These are phyloP conservation scores for Populus hybrid DNA, from an alignment of 441 rosid genomes.

Conservation along the genomic window DNA sequence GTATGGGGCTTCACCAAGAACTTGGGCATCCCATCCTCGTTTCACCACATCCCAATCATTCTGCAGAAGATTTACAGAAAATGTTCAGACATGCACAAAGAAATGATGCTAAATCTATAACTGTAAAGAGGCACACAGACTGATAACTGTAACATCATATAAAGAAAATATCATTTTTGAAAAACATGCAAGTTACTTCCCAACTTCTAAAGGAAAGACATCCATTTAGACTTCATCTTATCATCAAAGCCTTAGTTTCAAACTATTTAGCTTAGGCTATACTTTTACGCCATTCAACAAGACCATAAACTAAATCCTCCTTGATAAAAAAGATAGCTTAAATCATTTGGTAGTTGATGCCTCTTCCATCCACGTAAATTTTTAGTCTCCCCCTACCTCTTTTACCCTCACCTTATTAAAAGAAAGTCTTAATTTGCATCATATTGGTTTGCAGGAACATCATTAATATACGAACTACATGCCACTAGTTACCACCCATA, in stretches of 20 bases:
- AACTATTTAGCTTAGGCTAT: background rate
- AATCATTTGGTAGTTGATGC: background rate
- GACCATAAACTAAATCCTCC: background rate
- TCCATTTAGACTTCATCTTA: background rate
- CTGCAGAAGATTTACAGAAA: constrained; percentile 33
- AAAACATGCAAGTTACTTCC: background rate
- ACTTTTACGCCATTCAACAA: background rate
- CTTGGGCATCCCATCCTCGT: constrained; percentile 99
- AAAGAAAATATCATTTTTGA: background rate
- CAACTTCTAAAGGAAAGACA: background rate
- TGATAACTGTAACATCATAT: background rate
- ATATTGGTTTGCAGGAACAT: background rate
- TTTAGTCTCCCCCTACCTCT: background rate
- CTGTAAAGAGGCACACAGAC: background rate
- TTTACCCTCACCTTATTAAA: background rate
- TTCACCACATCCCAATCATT: constrained; percentile 93
- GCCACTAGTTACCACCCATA: background rate
- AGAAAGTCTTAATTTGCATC: background rate
- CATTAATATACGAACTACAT: background rate
- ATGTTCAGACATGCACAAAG: background rate
- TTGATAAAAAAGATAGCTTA: too few species aligned
- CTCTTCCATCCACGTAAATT: background rate
- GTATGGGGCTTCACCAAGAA: constrained; percentile 96
- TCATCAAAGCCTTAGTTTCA: background rate
- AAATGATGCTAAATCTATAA: background rate